phyloP scores from a whole-genome alignment of 257 asterid species.

The Voacanga thouarsii region DNA sequence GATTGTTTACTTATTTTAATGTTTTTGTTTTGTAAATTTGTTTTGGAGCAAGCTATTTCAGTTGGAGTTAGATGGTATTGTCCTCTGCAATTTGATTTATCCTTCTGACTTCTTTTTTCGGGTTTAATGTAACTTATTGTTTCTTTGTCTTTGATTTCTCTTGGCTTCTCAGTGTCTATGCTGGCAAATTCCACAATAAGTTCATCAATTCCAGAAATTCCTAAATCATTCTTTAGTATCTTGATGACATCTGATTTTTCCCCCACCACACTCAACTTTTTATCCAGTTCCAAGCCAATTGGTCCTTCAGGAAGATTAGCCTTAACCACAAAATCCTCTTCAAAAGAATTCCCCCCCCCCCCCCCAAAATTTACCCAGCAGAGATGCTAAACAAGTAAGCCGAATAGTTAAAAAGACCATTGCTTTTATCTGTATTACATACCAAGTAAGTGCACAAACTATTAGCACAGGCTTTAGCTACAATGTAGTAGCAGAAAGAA shows the following conservation, averaged over 20 bases:
- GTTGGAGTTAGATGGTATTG: background rate
- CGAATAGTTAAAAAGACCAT: background rate
- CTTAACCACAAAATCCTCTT: constrained; percentile 74
- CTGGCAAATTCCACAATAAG: constrained; percentile 7
- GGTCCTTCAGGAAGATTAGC: constrained; percentile 65
- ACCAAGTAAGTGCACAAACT: background rate
- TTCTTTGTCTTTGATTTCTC: too few species aligned
- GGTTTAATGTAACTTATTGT: background rate
- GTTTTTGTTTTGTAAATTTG: too few species aligned
- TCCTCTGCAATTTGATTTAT: constrained; percentile 1
- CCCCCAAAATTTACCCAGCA: background rate
- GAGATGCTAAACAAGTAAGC: background rate
- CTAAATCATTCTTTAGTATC: constrained; percentile 17
- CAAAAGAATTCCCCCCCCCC: constrained; percentile 24
- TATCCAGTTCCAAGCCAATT: constrained; percentile 31
- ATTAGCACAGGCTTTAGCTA: background rate
- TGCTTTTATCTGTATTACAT: background rate
- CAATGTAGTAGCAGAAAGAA: background rate
- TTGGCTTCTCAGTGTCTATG: constrained; percentile 34
- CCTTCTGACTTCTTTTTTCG: background rate
- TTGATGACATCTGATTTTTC: constrained; percentile 19
- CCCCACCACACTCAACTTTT: constrained; percentile 24
- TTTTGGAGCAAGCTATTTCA: background rate
- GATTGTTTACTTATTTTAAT: background rate
- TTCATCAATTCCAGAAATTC: constrained; percentile 18